These are phyloP conservation scores for Acanthamoeba lenticulata DNA, from an alignment of 208 protist genomes.

Conservation along the genomic window DNA sequence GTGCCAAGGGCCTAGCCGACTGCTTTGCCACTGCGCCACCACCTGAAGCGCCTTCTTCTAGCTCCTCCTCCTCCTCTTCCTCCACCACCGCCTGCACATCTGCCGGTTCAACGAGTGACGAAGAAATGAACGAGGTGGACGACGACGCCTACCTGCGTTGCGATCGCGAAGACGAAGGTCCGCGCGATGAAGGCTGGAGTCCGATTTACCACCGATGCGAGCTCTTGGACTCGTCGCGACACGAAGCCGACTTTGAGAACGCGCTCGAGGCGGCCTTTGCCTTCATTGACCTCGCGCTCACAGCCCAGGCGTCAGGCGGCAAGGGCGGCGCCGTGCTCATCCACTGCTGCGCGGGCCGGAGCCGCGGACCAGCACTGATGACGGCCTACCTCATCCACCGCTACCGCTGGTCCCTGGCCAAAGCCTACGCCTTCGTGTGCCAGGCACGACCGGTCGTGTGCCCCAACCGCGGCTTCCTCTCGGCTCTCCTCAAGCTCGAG, in stretches of 20 bases:
- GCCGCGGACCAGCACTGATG: conserved; percentile 13
- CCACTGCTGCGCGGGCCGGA: conserved; percentile 36
- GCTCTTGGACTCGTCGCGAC: conserved; percentile 3
- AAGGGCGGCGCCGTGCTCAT: conserved; percentile 38
- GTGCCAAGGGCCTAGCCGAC: background rate
- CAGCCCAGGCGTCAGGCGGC: background rate
- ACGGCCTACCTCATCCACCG: conserved; percentile 58
- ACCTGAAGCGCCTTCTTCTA: background rate
- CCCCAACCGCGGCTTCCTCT: conserved; percentile 52
- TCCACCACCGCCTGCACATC: background rate
- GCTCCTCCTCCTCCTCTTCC: background rate
- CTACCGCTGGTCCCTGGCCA: conserved; percentile 13
- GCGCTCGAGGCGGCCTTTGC: background rate
- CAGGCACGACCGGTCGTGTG: conserved; percentile 29
- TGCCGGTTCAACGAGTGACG: background rate
- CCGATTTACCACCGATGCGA: conserved; percentile 29
- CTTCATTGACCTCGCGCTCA: conserved; percentile 15
- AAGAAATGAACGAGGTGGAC: background rate
- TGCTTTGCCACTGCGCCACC: background rate
- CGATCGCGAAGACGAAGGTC: background rate
- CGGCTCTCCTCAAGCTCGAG: conserved; percentile 23
- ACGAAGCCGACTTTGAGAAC: background rate
- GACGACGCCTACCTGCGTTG: background rate
- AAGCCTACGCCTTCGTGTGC: conserved; percentile 33
- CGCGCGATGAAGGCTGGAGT: background rate